These are phyloP conservation scores for Abelmoschus esculentus DNA, from an alignment of 345 rosid species.

Conservation along the genomic window DNA sequence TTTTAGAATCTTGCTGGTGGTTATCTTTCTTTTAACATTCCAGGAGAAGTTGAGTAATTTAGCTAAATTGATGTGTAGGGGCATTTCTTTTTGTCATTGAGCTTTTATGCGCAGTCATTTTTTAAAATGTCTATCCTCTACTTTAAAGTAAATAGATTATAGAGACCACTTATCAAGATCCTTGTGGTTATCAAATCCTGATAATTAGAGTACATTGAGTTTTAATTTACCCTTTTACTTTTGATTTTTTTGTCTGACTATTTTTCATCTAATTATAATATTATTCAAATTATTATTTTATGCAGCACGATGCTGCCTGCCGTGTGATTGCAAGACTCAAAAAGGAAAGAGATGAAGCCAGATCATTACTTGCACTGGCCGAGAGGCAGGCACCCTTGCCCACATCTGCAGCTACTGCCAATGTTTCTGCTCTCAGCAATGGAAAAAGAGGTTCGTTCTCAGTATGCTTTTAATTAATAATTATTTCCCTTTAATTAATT, in stretches of 20 bases:
- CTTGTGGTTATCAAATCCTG: background rate
- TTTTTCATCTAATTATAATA: background rate
- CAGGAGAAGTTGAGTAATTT: background rate
- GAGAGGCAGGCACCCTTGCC: constrained; percentile 65
- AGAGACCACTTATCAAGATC: background rate
- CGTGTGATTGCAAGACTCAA: constrained; percentile 96
- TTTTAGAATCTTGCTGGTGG: background rate
- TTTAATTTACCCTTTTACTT: background rate
- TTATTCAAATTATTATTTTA: constrained; percentile 8
- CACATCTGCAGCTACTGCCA: constrained; percentile 33
- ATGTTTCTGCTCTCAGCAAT: constrained; percentile 54
- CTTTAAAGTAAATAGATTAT: background rate
- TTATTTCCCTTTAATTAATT: background rate
- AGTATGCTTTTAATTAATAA: background rate
- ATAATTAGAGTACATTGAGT: background rate
- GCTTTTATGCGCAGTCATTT: background rate
- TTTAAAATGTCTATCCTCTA: background rate
- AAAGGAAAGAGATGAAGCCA: constrained; percentile 90
- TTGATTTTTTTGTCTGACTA: background rate
- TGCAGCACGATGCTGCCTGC: constrained; percentile 98
- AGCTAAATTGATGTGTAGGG: background rate
- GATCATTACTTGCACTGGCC: constrained; percentile 66
- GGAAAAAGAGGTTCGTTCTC: constrained; percentile 70
- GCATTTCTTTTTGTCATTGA: background rate
- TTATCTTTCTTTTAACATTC: background rate